Evolutionary conservation across 176 grass and related monocot genomes (phyloP), one percentile per base, ranked within the genome.

Genomic region (Calamus simplicifolius): DNA sequence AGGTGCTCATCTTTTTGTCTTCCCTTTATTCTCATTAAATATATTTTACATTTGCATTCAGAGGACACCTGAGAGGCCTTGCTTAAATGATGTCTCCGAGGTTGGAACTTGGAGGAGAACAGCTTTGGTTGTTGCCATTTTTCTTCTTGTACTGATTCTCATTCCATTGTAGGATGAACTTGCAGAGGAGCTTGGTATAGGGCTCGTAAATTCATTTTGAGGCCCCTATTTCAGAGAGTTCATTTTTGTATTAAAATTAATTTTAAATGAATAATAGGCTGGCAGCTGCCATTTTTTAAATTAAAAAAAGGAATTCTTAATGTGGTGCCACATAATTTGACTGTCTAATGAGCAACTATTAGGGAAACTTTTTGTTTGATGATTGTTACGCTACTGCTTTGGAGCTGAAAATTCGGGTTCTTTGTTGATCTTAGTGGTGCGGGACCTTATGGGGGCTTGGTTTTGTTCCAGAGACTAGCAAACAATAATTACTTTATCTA

Each of bases 91-190:
- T n/a, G 93, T 92, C 13, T 85, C 87, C 1, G 87, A 98, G 19
- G 87, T 89, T 1, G 87, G 93, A 61, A 83, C 87, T 51, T 92
- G 93, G 93, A 85, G 93, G 56, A 89, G 73, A 62, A 76, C 76
- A 29, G 75, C 84, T 31, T 56, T 98, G 67, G 61, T 75, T 53
- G 58, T 69, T 15, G 72, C 79, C 5, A 71, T 91, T 50, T 77
- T 89, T 71, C 79, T 98, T 70, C 87, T 92, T 23, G 67, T 89
- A 6, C 49, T 89, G 29, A 98, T 85, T 21, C 88, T 98, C 30
- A 86, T 98, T 61, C 93, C 93, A 0, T 16, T 98, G 25, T 92
- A 81, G 87, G 93, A 98, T 56, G 93, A 98, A 30, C 84, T 98
- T 43, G 93, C 87, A 17, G 93, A 98, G 77, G 93, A 98, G 5